Conservation (phyloP, 176 grass and related monocot species). For the Cenchrus purpureus region DNA sequence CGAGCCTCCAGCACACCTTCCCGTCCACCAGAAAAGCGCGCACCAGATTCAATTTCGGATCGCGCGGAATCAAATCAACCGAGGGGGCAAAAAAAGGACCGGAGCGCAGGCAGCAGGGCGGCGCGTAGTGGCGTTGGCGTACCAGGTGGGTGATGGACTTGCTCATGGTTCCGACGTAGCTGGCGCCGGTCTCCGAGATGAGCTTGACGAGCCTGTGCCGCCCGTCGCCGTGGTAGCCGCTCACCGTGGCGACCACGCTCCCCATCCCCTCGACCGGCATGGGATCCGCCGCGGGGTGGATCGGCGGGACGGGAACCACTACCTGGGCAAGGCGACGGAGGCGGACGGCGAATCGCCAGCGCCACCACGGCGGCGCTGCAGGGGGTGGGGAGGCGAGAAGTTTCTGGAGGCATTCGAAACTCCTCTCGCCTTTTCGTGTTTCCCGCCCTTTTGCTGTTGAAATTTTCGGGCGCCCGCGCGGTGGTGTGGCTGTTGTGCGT, state of each 20-base stretch:
- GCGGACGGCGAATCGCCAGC: neutral
- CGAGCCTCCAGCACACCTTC: slow-evolving; percentile 85
- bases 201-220: slow-evolving; percentile 93
- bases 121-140: neutral
- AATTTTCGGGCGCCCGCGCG: slow-evolving; percentile 3
- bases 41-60: slow-evolving; percentile 12
- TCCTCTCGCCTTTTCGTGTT: neutral
- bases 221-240: slow-evolving; percentile 78
- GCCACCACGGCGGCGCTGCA: neutral
- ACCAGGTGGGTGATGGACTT: slow-evolving; percentile 91
- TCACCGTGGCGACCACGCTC: slow-evolving; percentile 81
- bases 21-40: neutral
- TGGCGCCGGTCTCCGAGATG: slow-evolving; percentile 77
- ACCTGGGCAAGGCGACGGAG: neutral
- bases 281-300: neutral
- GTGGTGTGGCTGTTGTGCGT: too few relatives aligned
- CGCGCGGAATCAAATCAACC: neutral
- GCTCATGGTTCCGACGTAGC: slow-evolving; percentile 79
- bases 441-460: slow-evolving; percentile 14
- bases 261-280: slow-evolving; percentile 68
- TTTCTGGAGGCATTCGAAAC: slow-evolving; percentile 13
- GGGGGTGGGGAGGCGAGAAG: neutral
- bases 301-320: neutral
- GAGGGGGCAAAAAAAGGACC: neutral
- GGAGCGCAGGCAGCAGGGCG: neutral